These are phyloP conservation scores for Rhizopus sp. DNA, from an alignment of 371 early-diverging fungal genomes.

Conservation along the genomic window DNA sequence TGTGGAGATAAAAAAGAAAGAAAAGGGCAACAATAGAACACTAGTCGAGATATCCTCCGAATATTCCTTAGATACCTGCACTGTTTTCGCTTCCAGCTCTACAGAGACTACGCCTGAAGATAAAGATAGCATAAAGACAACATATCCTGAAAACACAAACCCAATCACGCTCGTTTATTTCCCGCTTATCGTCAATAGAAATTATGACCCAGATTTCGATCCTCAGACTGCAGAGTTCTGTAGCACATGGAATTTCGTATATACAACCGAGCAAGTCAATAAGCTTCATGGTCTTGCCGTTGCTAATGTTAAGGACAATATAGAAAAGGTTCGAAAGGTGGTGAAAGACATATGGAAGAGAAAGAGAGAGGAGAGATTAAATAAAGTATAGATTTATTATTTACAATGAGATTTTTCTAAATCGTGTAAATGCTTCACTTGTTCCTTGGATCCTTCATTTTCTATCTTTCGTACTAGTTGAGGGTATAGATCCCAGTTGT, in stretches of 20 bases:
- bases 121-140: neutral
- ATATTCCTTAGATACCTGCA: constrained; percentile 37
- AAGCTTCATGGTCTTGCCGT: constrained; percentile 53
- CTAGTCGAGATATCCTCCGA: constrained; percentile 5
- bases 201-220: constrained; percentile 55
- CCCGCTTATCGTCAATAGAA: constrained; percentile 58
- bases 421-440: constrained; percentile 41
- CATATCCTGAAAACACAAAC: constrained; percentile 12
- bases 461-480: constrained; percentile 42
- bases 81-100: constrained; percentile 17
- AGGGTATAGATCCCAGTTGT: constrained; percentile 52
- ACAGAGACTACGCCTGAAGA: constrained; percentile 9
- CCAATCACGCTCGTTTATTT: constrained; percentile 62
- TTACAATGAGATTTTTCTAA: neutral
- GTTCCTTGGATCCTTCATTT: constrained; percentile 45
- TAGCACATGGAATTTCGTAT: constrained; percentile 67
- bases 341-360: constrained; percentile 48
- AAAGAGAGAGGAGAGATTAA: constrained; percentile 37
- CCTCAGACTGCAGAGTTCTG: constrained; percentile 63
- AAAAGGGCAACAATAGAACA: constrained; percentile 9
- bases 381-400: neutral
- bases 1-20: constrained; percentile 27
- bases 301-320: constrained; percentile 45
- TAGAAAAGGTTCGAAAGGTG: constrained; percentile 40
- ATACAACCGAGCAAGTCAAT: constrained; percentile 59